Conservation (phyloP, 2,329 filamentous ascomycete species). For the Pseudophaeomoniella oleicola region DNA sequence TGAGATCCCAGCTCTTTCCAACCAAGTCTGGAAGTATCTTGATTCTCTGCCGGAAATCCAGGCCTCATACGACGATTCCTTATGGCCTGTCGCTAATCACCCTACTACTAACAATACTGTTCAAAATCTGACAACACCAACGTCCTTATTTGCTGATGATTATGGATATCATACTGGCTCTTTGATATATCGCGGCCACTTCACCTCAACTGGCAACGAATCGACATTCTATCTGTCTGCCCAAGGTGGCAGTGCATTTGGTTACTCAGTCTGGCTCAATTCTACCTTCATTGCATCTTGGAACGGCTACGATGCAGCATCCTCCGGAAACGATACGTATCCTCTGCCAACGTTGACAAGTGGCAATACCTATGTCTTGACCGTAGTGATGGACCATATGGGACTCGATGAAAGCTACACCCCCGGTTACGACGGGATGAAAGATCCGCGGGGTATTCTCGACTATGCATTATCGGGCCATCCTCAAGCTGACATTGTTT, state of each 20-base stretch:
- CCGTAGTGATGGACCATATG: conserved; percentile 58
- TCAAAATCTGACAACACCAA: conserved; percentile 42
- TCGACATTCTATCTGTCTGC: conserved; percentile 41
- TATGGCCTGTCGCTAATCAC: conserved; percentile 48
- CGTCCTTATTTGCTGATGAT: conserved; percentile 54
- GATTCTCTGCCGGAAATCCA: conserved; percentile 58
- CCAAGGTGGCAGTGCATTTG: conserved; percentile 51
- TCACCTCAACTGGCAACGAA: conserved; percentile 46
- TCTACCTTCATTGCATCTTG: conserved; percentile 49
- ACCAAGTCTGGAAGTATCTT: conserved; percentile 52
- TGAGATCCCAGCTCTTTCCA: conserved; percentile 40
- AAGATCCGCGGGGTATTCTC: conserved; percentile 44
- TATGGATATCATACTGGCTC: conserved; percentile 61
- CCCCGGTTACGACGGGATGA: conserved; percentile 46
- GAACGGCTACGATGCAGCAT: conserved; percentile 36
- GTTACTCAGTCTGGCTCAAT: conserved; percentile 53
- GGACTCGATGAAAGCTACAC: conserved; percentile 54
- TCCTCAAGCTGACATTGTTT: conserved; percentile 22
- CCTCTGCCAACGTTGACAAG: conserved; percentile 34
- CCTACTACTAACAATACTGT: conserved; percentile 45
- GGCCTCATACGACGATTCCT: conserved; percentile 50
- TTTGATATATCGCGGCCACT: conserved; percentile 56
- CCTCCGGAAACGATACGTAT: conserved; percentile 41
- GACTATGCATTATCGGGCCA: conserved; percentile 25
- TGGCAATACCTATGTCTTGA: conserved; percentile 46